Conservation (phyloP, 2,329 filamentous ascomycete species). For the Mollisiaceae sp. region DNA sequence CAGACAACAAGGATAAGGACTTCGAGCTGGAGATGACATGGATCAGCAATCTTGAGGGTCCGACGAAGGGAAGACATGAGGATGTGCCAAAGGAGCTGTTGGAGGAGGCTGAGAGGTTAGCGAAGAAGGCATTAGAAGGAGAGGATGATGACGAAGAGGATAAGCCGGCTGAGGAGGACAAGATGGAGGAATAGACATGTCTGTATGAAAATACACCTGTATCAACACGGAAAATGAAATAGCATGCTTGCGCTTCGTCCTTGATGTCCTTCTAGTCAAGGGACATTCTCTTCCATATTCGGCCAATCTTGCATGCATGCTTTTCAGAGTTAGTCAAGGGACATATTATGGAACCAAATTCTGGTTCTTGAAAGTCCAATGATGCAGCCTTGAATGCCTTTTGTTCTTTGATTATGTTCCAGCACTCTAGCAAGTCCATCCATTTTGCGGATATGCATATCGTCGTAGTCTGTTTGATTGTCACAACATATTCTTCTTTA, state of each 20-base stretch:
- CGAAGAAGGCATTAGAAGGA: conserved; percentile 86
- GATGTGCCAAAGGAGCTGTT: conserved; percentile 90
- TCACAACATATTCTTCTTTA: neutral
- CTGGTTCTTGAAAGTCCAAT: no score
- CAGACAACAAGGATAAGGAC: conserved; percentile 99
- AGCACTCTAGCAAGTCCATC: no score
- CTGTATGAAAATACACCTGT: conserved; percentile 38
- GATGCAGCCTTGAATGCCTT: no score
- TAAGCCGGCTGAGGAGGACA: conserved; percentile 67
- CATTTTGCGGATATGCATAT: no score
- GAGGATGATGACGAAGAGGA: conserved; percentile 82
- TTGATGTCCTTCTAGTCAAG: neutral
- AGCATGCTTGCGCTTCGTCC: neutral
- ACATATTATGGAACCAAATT: no score
- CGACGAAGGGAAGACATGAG: conserved; percentile 90
- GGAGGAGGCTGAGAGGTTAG: conserved; percentile 91
- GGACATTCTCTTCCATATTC: neutral
- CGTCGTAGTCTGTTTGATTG: no score
- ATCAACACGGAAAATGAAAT: conserved; percentile 33
- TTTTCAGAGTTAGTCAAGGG: no score
- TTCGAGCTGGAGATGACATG: conserved; percentile 99
- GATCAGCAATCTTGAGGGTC: conserved; percentile 84
- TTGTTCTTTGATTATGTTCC: no score
- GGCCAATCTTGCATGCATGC: no score
- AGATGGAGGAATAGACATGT: conserved; percentile 82